Base-by-base conservation (phyloP, 2,329 filamentous ascomycete genomes). In the Colletotrichum navitas region DNA sequence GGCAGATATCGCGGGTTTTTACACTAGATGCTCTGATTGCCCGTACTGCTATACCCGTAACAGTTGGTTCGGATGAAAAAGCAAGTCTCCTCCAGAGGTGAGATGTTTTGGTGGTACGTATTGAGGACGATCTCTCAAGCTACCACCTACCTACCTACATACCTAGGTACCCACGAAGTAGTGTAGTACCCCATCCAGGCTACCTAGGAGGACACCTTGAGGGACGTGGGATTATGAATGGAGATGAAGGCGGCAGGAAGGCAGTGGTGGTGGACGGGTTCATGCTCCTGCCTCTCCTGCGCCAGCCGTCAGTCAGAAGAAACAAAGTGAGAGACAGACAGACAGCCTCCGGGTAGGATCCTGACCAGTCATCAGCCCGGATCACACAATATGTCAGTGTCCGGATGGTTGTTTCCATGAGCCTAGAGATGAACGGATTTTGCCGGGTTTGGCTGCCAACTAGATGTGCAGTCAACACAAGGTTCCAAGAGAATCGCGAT, bases 71-170 rank as follows among this genome's bases (percentile, higher is more conserved):
- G 41, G 58, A 68, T 68, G 39, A 71, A 69, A 29, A 71, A 55
- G 45, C 51, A 66, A 71, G 65, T n/a, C 26, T 29, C 11, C 59
- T 60, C 64, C 32, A 51, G 41, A 47, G 18, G 49, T 41, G 32
- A 47, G 56, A 55, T 68, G 24, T 36, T 65, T 34, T 41, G 36
- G 54, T 52, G 68, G 68, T 71, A 68, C 68, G 68, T 71, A 68
- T 65, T 64, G n/a, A 52, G 49, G 58, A 47, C 29, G 65, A 71
- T 68, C 65, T 49, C 34, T 29, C 51, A 24, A 59, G 52, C 68
- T 68, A 36, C 34, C n/a, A n/a, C 29, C 2, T 29, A 29, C 29
- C 2, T 29, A 29, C 29, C 2, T 29, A 29, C 29, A 2, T 29
- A 29, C 29, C 29, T 29, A 29, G 29, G 5, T 34, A 34, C 34